Conservation (phyloP, 495 filamentous ascomycete genomes). For the Neurospora sp. region DNA sequence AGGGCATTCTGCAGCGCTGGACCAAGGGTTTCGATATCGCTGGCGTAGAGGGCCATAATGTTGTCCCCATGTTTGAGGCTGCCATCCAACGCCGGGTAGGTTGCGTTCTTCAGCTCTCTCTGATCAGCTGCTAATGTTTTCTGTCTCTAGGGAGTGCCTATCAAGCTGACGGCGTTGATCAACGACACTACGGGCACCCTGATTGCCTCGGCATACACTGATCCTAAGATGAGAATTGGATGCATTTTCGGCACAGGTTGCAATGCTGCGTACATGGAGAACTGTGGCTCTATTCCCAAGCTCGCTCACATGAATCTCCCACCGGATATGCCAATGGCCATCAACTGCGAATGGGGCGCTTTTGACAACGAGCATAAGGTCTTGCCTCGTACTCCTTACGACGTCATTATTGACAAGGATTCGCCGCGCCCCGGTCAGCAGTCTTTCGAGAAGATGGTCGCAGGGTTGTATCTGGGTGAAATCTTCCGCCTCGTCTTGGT, state of each 20-base stretch:
- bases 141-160: conserved; percentile 61
- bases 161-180: conserved; percentile 87
- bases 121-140: conserved; percentile 3
- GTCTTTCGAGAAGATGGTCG: conserved; percentile 97
- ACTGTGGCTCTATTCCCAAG: conserved; percentile 85
- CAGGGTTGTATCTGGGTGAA: conserved; percentile 89
- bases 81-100: conserved; percentile 69
- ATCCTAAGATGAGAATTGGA: conserved; percentile 82
- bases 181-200: conserved; percentile 99
- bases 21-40: conserved; percentile 98
- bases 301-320: conserved; percentile 89
- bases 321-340: conserved; percentile 81
- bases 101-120: conserved; percentile 3
- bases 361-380: conserved; percentile 96
- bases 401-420: conserved; percentile 80
- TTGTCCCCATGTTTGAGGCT: conserved; percentile 85
- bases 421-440: conserved; percentile 94
- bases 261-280: conserved; percentile 97
- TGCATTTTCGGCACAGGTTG: conserved; percentile 98
- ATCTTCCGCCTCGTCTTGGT: conserved; percentile 85
- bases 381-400: conserved; percentile 77
- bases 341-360: conserved; percentile 98
- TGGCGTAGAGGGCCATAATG: conserved; percentile 89
- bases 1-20: conserved; percentile 93
- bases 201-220: conserved; percentile 95